Conservation (phyloP, 257 asterid genomes). For the Ballota nigra region DNA sequence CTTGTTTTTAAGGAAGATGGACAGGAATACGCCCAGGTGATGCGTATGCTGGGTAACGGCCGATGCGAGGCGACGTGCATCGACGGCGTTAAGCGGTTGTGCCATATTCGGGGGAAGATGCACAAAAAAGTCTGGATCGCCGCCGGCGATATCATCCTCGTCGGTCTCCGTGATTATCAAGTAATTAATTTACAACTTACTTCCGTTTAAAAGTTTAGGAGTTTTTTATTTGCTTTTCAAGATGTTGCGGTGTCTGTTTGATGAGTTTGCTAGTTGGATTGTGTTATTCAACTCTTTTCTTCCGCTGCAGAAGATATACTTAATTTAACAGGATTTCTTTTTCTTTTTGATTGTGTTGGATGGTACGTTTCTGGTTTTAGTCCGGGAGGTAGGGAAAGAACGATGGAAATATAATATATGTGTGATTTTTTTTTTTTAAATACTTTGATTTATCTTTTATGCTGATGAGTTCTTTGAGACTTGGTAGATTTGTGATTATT, state of each 20-base stretch:
- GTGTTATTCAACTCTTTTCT: neutral
- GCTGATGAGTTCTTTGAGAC: neutral
- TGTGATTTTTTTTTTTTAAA: no score
- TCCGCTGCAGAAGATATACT: neutral
- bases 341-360: neutral
- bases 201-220: neutral
- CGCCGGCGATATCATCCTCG: constrained; percentile 93
- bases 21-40: constrained; percentile 91
- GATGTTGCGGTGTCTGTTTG: neutral
- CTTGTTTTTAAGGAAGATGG: constrained; percentile 94
- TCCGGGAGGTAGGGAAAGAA: no score
- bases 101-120: constrained; percentile 97
- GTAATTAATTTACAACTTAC: constrained; percentile 22
- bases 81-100: constrained; percentile 82
- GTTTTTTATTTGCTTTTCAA: neutral
- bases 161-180: constrained; percentile 94
- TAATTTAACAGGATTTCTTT: no score
- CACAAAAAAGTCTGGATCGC: constrained; percentile 98
- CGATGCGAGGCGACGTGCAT: constrained; percentile 87
- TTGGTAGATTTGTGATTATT: neutral
- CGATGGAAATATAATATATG: no score
- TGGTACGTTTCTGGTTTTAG: neutral
- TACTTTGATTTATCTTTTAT: neutral
- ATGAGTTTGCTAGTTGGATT: neutral
- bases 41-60: constrained; percentile 92